Conservation (phyloP, 495 filamentous ascomycete genomes). For the Aspergillus heteromorphus region DNA sequence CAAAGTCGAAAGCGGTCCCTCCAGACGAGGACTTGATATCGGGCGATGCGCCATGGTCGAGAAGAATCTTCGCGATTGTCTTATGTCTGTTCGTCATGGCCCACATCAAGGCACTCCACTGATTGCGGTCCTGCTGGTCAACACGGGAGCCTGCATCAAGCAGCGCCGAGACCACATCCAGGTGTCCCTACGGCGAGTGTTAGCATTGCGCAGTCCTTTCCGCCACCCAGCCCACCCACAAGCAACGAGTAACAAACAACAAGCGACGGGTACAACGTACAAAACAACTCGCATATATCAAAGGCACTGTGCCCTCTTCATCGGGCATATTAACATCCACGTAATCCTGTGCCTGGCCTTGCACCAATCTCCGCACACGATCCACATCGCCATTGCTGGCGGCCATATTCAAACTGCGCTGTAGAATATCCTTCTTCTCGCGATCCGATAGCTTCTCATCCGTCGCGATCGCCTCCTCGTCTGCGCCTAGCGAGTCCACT, state of each 20-base stretch:
- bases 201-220: neutral
- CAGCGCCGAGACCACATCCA: slow-evolving; percentile 78
- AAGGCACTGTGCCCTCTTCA: slow-evolving; percentile 87
- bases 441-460: slow-evolving; percentile 67
- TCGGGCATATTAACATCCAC: slow-evolving; percentile 88
- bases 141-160: slow-evolving; percentile 85
- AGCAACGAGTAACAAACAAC: neutral
- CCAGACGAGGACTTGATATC: slow-evolving; percentile 92
- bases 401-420: slow-evolving; percentile 88
- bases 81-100: slow-evolving; percentile 99
- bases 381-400: slow-evolving; percentile 93
- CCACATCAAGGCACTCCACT: slow-evolving; percentile 99
- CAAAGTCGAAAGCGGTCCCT: slow-evolving; percentile 94
- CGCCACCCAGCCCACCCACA: neutral
- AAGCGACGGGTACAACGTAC: slow-evolving; percentile 46
- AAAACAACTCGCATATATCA: slow-evolving; percentile 99
- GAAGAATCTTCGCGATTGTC: slow-evolving; percentile 80
- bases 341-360: slow-evolving; percentile 67
- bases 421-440: slow-evolving; percentile 75
- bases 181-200: slow-evolving; percentile 63
- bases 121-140: slow-evolving; percentile 88
- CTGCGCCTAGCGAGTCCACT: slow-evolving; percentile 62
- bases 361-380: slow-evolving; percentile 68
- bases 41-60: slow-evolving; percentile 91
- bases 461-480: slow-evolving; percentile 72